These are phyloP conservation scores for Castanopsis chinensis DNA, from an alignment of 306 rosid species.

Conservation along the genomic window DNA sequence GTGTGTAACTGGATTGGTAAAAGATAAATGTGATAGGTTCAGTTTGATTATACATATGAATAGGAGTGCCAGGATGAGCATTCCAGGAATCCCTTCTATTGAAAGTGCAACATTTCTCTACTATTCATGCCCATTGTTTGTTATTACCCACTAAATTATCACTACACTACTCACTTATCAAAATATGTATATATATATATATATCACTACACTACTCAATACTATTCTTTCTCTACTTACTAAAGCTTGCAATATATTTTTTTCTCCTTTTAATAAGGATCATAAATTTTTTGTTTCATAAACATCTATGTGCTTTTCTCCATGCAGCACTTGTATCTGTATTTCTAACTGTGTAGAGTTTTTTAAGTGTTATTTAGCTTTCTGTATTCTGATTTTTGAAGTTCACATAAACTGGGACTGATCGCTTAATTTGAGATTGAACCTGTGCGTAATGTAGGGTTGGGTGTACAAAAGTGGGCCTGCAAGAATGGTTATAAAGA, in stretches of 20 bases:
- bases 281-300: not conserved
- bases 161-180: not conserved
- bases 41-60: not conserved
- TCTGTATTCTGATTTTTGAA: not conserved
- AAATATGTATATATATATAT: no score
- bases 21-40: not conserved
- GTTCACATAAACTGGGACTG: not conserved
- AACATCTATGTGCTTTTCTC: not conserved
- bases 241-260: not conserved
- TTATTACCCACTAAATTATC: not conserved
- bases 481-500: not conserved
- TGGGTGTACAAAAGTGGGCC: not conserved
- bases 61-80: not conserved
- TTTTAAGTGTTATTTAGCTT: not conserved
- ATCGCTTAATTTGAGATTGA: not conserved
- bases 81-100: not conserved
- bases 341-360: not conserved
- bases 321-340: not conserved
- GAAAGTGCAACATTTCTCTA: not conserved
- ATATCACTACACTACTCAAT: not conserved
- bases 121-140: not conserved
- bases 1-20: not conserved
- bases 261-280: not conserved
- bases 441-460: not conserved
- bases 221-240: not conserved